These are phyloP conservation scores for Infundibulicybe gibba DNA, from an alignment of 768 basidiomycete genomes.

Conservation along the genomic window DNA sequence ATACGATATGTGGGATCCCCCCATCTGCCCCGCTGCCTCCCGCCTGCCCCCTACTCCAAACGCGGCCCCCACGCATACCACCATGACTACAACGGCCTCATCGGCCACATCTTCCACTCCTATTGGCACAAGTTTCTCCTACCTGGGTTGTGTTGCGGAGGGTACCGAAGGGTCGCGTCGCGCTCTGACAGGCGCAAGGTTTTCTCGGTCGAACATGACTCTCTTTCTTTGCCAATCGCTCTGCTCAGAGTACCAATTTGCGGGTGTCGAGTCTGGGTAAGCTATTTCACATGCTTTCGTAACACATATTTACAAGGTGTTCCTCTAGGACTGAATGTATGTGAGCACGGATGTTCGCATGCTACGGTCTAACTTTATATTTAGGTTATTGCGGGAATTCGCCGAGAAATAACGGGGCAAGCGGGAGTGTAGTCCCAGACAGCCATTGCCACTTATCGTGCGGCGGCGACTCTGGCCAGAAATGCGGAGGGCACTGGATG, in stretches of 20 bases:
- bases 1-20: too few relatives aligned
- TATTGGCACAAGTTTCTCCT: too few relatives aligned
- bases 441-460: slow-evolving; percentile 17
- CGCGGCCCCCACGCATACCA: too few relatives aligned
- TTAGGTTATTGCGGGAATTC: slow-evolving; percentile 23
- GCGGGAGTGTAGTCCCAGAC: slow-evolving; percentile 15
- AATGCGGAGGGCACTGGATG: slow-evolving; percentile 13
- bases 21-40: too few relatives aligned
- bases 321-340: too few relatives aligned
- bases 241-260: slow-evolving; percentile 24
- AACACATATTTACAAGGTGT: too few relatives aligned
- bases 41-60: too few relatives aligned
- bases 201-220: slow-evolving; percentile 23
- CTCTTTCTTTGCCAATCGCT: slow-evolving; percentile 24
- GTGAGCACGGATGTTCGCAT: slow-evolving; percentile 8
- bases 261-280: slow-evolving; percentile 29
- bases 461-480: slow-evolving; percentile 9
- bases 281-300: background rate
- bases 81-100: too few relatives aligned
- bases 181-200: slow-evolving; percentile 23
- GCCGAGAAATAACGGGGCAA: slow-evolving; percentile 25
- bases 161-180: slow-evolving; percentile 28
- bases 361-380: background rate
- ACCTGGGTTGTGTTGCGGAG: slow-evolving; percentile 28
- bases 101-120: slow-evolving; percentile 8